Base-by-base conservation (phyloP, 805 yeast species). In the Starmerella floricola region DNA sequence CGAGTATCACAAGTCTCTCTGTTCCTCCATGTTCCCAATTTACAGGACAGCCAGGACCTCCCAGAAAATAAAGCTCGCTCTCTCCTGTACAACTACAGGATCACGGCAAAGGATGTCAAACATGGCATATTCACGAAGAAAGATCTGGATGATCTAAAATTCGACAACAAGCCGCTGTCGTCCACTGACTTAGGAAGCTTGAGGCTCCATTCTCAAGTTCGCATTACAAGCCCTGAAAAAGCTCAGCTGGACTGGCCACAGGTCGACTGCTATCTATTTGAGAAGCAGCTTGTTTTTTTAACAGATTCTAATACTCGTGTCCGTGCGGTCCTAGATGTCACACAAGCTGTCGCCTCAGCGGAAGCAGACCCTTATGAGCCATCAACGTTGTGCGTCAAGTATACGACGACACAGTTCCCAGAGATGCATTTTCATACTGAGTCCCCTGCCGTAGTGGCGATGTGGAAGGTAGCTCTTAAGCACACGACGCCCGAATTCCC, bases 391-490 rank as follows among this genome's bases (percentile, higher is more conserved):
- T 21, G 28, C 4, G 16, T 35, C 13, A 11, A n/a, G 12, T 39
- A 34, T n/a, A 28, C 11, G 3, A 27, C 13, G n/a, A 4, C 18
- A 3, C 19, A 36, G 1, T n/a, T 43, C 3, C 37, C 31, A 8
- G 41, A 41, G 16, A 18, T 47, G 6, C 33, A 35, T 5, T 20
- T 47, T 17, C 36, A 31, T 10, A 21, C 40, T 8, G 27, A 24
- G 4, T 41, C 41, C 6, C 26, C 16, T 2, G 44, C 43, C 4
- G 28, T 16, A 1, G 42, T 34, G 4, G 8, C 16, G 6, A 28
- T 37, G 27, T 47, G 51, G 51, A n/a, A 26, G n/a, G 29, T 18
- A 2, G 48, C 44, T 2, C 13, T 47, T 6, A 13, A 18, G 8
- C 27, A 44, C 18, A 38, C 38, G 1, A 4, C 15, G 10, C 32